These are phyloP conservation scores for Cardamine occulta DNA, from an alignment of 345 rosid genomes.

Conservation along the genomic window DNA sequence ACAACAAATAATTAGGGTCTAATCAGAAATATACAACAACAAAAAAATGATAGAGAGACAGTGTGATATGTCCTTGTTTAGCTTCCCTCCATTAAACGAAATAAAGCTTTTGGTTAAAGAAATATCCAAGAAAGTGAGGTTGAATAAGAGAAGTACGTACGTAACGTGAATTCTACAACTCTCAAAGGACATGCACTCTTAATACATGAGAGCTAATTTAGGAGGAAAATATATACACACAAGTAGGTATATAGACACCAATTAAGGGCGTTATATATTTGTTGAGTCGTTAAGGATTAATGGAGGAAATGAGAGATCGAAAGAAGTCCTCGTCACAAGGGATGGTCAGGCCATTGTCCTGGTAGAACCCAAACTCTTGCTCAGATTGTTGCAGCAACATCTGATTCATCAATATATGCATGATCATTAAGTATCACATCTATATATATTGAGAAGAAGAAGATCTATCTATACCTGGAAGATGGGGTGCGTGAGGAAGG, in stretches of 20 bases:
- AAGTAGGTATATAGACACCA: constrained; percentile 22
- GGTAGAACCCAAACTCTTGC: constrained; percentile 44
- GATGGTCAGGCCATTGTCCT: constrained; percentile 39
- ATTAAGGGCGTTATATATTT: background rate
- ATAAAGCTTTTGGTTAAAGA: background rate
- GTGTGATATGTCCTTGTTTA: constrained; percentile 13
- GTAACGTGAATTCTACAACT: constrained; percentile 28
- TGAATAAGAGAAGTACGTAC: constrained; percentile 14
- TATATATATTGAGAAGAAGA: background rate
- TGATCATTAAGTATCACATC: background rate
- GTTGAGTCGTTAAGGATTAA: constrained; percentile 21
- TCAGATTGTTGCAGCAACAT: constrained; percentile 41
- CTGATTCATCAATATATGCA: constrained; percentile 6
- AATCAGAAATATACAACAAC: constrained; percentile 25
- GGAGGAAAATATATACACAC: constrained; percentile 6
- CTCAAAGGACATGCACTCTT: constrained; percentile 28
- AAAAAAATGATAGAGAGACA: background rate
- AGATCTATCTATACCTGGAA: constrained; percentile 47
- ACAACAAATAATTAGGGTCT: constrained; percentile 16
- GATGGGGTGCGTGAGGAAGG: constrained; percentile 70
- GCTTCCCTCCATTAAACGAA: background rate
- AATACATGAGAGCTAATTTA: constrained; percentile 26
- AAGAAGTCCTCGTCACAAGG: constrained; percentile 43
- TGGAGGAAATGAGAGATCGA: constrained; percentile 37
- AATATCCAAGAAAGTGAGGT: background rate